Evolutionary conservation across 257 asterid genomes (phyloP), one percentile per base, ranked within the genome.

Genomic region (Rubia yunnanensis): DNA sequence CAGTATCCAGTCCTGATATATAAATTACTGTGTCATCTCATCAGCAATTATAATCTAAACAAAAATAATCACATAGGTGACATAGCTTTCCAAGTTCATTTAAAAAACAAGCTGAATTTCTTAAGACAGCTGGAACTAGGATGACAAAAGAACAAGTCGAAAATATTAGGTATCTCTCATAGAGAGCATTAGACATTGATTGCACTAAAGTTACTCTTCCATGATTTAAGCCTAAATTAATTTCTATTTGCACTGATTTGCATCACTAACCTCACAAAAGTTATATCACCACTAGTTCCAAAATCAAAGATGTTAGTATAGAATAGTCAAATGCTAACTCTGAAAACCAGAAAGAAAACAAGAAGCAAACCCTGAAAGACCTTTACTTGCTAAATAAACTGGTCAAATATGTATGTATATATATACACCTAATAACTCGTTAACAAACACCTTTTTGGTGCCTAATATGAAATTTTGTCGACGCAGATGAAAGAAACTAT

Each of bases 1-100:
- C 86, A 73, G 76, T 57, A 68, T 88, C 92, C 63, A 78, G 64
- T 71, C 92, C 96, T 91, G 77, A 26, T 22, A 44, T 14, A 30
- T 22, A 32, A 31, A 30, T 17, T 44, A 31, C 27, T 1, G 4
- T 17, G 26, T 59, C 41, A 59, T 31, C 26, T 59, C 64, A 31
- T 31, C 26, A 59, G 41, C 24, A 17, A 15, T 31, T 15, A 59
- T 30, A 36, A 31, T 18, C 26, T 32, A 31, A 58, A 30, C 41
- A 14, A 31, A 31, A 13, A 15, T 23, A 54, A 54, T 9, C 18
- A 23, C 5, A 53, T 7, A 53, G 5, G 28, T 56, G 36, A 20
- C 38, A 56, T 26, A 56, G 22, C 10, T 56, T 56, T 56, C 30
- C 62, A 56, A 56, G 20, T n/a, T 26, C 18, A 28, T 5, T 26